Conservation (phyloP, 148 eudicot genomes). For the Arctostaphylos glauca region DNA sequence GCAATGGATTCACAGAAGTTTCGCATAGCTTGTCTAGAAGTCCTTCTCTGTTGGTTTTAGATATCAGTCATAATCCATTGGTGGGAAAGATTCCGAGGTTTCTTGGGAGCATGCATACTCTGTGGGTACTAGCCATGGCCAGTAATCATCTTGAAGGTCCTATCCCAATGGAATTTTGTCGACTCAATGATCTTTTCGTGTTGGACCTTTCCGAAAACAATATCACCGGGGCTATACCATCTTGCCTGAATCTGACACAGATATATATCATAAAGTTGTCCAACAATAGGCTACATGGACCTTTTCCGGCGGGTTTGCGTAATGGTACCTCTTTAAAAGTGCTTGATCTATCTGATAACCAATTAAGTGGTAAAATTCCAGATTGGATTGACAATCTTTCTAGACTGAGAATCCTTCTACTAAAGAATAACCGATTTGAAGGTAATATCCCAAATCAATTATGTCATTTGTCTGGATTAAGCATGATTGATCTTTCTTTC, state of each 20-base stretch:
- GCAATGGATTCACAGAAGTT: too few species aligned
- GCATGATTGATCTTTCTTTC: background rate
- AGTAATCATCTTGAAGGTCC: conserved; percentile 11
- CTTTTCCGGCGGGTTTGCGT: background rate
- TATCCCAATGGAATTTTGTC: background rate
- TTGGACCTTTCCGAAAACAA: background rate
- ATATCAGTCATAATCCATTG: too few species aligned
- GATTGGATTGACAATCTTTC: background rate
- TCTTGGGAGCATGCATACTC: too few species aligned
- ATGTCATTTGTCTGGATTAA: background rate
- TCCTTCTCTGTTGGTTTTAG: too few species aligned
- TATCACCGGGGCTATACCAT: background rate
- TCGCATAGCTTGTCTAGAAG: too few species aligned
- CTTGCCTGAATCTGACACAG: background rate
- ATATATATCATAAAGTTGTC: background rate
- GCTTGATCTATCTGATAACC: background rate
- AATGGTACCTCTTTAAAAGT: background rate
- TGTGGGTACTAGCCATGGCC: too few species aligned
- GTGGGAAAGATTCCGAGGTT: too few species aligned
- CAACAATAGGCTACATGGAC: background rate
- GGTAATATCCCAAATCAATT: background rate
- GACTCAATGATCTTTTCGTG: background rate
- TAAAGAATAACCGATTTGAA: background rate
- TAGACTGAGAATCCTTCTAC: too few species aligned
- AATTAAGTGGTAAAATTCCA: background rate